Evolutionary conservation across 2,329 filamentous ascomycete genomes (phyloP).

Genomic region (Trichoderma polysporum): DNA sequence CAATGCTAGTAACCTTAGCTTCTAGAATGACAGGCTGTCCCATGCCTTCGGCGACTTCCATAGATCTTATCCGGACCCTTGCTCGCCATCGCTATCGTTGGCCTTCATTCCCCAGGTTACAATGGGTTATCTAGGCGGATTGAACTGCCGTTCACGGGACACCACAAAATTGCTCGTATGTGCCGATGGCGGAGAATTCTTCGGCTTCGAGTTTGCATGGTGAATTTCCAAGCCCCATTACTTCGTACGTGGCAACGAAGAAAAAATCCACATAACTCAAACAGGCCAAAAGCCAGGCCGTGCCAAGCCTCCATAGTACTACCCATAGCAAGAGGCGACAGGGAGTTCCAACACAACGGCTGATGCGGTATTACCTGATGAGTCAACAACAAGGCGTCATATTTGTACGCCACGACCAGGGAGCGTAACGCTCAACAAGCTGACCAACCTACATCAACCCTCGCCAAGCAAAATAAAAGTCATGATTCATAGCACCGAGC

Average conservation of each 20-base stretch:
- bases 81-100: neutral
- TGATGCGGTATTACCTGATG: neutral
- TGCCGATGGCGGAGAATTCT: neutral
- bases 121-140: neutral
- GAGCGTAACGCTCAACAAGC: neutral
- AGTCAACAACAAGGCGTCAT: neutral
- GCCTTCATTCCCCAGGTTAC: neutral
- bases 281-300: neutral
- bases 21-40: neutral
- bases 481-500: neutral
- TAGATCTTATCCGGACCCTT: slow-evolving; percentile 1
- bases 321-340: neutral
- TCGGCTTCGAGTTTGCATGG: neutral
- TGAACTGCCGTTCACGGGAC: neutral
- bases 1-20: neutral
- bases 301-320: neutral
- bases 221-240: neutral
- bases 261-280: neutral
- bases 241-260: neutral
- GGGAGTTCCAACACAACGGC: neutral
- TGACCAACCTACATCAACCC: neutral
- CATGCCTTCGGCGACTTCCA: neutral
- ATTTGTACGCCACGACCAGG: neutral
- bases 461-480: neutral
- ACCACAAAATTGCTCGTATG: neutral